Conservation (phyloP, 2,329 filamentous ascomycete species). For the Coniochaeta hoffmannii region DNA sequence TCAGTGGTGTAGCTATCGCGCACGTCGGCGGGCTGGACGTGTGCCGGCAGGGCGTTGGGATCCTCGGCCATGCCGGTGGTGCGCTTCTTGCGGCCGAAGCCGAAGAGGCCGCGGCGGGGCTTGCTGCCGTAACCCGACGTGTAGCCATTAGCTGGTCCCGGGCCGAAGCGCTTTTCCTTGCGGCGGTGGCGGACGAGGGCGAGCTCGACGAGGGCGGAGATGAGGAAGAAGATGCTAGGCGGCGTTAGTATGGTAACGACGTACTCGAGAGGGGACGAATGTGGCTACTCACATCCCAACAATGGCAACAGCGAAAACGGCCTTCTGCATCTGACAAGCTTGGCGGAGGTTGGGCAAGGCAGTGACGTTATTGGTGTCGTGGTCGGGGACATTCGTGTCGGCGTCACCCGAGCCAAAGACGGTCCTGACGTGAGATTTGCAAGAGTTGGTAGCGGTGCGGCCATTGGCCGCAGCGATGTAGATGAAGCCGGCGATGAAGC, state of each 20-base stretch:
- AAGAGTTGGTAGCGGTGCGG: slow-evolving; percentile 49
- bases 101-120: slow-evolving; percentile 4
- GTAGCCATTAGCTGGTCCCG: slow-evolving; percentile 27
- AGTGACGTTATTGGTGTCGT: slow-evolving; percentile 30
- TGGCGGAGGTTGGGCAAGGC: slow-evolving; percentile 8
- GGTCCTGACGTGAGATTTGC: slow-evolving; percentile 45
- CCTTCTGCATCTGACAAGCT: slow-evolving; percentile 56
- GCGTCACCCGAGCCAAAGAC: slow-evolving; percentile 50
- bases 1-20: slow-evolving; percentile 13
- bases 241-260: background rate
- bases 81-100: slow-evolving; percentile 8
- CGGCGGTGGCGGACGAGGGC: slow-evolving; percentile 5
- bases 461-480: slow-evolving; percentile 55
- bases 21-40: slow-evolving; percentile 11
- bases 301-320: slow-evolving; percentile 56
- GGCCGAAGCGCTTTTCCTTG: slow-evolving; percentile 32
- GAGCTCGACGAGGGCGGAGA: slow-evolving; percentile 51
- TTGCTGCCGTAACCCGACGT: slow-evolving; percentile 13
- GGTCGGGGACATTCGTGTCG: slow-evolving; percentile 29
- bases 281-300: slow-evolving; percentile 45
- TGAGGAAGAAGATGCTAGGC: slow-evolving; percentile 52
- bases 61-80: background rate
- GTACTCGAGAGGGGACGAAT: no score
- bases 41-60: slow-evolving; percentile 11
- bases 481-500: slow-evolving; percentile 55